Evolutionary conservation across 1,139 yeast genomes (phyloP).

Genomic region (Blastobotrys malaysiensis): DNA sequence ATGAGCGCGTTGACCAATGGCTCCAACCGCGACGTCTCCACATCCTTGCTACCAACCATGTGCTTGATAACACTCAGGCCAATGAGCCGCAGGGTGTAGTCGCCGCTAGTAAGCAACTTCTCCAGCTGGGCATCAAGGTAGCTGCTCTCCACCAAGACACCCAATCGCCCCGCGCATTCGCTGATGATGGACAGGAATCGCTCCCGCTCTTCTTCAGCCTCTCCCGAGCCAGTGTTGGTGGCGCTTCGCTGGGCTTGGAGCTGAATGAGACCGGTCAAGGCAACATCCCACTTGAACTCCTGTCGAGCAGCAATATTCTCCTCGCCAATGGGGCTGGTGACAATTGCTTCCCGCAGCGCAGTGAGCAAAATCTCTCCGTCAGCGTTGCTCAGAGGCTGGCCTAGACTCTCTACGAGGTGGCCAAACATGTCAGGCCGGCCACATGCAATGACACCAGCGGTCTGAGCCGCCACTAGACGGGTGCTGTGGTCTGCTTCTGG

Average conservation of each 20-base stretch:
- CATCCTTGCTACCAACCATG: neutral
- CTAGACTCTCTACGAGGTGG: neutral
- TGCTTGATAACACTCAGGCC: neutral
- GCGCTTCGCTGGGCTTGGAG: neutral
- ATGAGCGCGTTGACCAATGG: neutral
- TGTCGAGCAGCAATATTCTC: neutral
- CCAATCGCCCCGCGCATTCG: neutral
- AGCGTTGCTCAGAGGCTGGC: neutral
- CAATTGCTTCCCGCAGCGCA: neutral
- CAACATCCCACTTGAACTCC: neutral
- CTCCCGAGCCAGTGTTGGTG: neutral
- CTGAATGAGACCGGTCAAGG: neutral
- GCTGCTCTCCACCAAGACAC: slow-evolving; percentile 20
- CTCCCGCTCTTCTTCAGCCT: neutral
- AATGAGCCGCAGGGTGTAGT: neutral
- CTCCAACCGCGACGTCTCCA: neutral
- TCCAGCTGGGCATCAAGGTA: slow-evolving; percentile 37
- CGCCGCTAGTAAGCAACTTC: slow-evolving; percentile 3
- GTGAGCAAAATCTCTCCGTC: neutral
- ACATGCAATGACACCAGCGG: neutral
- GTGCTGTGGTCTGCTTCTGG: neutral
- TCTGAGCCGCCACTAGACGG: neutral
- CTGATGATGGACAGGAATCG: neutral
- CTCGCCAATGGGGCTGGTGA: neutral
- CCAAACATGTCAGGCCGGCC: neutral